Evolutionary conservation across 1,284 basidiomycete species (phyloP).

Genomic region (Ceratobasidium sp.): DNA sequence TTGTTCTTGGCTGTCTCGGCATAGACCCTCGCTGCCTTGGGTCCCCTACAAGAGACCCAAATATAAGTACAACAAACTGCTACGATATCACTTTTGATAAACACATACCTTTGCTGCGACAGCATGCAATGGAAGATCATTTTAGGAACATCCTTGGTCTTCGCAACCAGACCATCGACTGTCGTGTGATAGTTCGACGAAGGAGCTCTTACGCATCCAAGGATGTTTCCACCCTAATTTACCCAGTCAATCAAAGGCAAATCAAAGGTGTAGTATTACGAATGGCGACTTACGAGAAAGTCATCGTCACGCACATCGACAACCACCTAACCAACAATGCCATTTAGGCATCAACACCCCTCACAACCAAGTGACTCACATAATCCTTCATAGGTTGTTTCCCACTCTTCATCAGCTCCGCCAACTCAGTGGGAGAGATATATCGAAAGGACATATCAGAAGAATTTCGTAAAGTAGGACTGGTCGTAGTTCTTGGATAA

Average conservation of each 20-base stretch:
- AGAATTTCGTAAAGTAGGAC: too few species aligned
- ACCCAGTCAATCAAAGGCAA: not conserved
- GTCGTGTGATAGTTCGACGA: constrained; percentile 66
- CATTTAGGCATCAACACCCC: not conserved
- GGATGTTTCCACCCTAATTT: constrained; percentile 73
- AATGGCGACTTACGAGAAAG: constrained; percentile 54
- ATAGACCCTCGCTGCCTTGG: constrained; percentile 79
- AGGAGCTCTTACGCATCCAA: constrained; percentile 68
- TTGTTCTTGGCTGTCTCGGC: constrained; percentile 60
- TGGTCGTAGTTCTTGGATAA: too few species aligned
- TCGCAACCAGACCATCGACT: constrained; percentile 67
- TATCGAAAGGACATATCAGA: constrained; percentile 11
- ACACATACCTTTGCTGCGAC: constrained; percentile 74
- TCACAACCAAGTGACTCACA: constrained; percentile 50
- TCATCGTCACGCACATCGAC: constrained; percentile 84
- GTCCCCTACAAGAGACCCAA: constrained; percentile 63
- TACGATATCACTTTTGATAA: too few species aligned
- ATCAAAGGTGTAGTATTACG: not conserved
- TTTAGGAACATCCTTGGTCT: constrained; percentile 68
- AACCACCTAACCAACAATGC: constrained; percentile 52
- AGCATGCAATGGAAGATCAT: constrained; percentile 80
- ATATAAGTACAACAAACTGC: not conserved
- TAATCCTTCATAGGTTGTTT: constrained; percentile 72
- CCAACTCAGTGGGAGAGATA: constrained; percentile 62
- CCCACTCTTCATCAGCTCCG: constrained; percentile 68